Base-by-base conservation (phyloP, 345 rosid genomes). In the Citrus inodora region DNA sequence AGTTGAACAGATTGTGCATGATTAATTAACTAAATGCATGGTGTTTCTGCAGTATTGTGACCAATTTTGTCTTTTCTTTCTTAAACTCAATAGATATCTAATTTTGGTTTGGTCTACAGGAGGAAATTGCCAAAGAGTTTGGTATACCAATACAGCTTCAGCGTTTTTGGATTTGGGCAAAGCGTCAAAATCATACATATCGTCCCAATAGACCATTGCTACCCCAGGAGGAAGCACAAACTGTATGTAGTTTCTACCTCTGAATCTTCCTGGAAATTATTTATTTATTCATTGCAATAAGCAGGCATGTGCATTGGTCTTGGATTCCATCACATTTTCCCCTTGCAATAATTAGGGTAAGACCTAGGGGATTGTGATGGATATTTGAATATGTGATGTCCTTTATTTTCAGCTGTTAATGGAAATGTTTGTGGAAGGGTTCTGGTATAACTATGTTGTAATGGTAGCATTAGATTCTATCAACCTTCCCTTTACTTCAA, bases 131-230 rank as follows among this genome's bases (percentile, higher is more conserved):
- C 46, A 94, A 88, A 86, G 99, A 91, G 81, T 94, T 94, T 75
- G 97, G 95, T 64, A 85, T 96, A 66, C 97, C 99, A 17, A 89
- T 96, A 67, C 94, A 91, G 76, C 90, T 71, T 85, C 99, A 90
- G 81, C 89, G 99, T 55, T 96, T 88, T 81, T 96, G 99, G 99
- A 85, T 90, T 64, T 96, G 99, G 99, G 98, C 97, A 70, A 96
- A 96, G 93, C 88, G 98, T 62, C 98, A 91, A 80, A 94, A 96
- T 87, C 95, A 94, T 83, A 96, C 99, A 7, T 94, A 94, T 79
- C 98, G 99, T 80, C 99, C 97, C 25, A 90, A 94, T 83, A 90
- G 97, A 27, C 98, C 99, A 60, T 76, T 96, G 74, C 86, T 88
- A 59, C 86, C 95, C 25, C 95, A 84, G 70, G 99, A 96, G 84